phyloP scores from a whole-genome alignment of 1,139 yeast species.

The Suhomyces anneliseae region DNA sequence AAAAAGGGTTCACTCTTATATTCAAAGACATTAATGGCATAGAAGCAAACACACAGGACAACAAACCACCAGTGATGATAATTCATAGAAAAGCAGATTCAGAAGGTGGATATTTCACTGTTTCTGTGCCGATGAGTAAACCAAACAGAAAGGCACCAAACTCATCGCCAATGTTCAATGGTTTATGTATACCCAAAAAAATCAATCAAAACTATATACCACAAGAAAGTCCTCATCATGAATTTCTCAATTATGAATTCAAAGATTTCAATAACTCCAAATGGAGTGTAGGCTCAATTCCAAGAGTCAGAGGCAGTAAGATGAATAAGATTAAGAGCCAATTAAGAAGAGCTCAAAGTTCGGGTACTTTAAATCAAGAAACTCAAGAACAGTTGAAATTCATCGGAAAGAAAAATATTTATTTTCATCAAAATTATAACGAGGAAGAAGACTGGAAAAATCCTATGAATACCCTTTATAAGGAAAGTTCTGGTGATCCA shows the following conservation, averaged over 20 bases:
- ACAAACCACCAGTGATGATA: constrained; percentile 28
- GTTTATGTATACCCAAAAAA: constrained; percentile 28
- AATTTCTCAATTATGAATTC: constrained; percentile 32
- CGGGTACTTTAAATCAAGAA: constrained; percentile 5
- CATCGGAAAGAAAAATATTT: constrained; percentile 21
- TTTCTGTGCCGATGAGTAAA: constrained; percentile 21
- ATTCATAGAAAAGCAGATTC: constrained; percentile 27
- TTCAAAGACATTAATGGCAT: constrained; percentile 34
- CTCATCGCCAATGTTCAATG: constrained; percentile 21
- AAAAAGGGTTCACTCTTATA: constrained; percentile 31
- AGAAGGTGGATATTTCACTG: constrained; percentile 34
- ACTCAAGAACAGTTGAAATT: constrained; percentile 13
- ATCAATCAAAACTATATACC: constrained; percentile 28
- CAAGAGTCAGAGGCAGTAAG: constrained; percentile 28
- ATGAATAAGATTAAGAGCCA: constrained; percentile 13
- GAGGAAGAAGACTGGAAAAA: constrained; percentile 17
- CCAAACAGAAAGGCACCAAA: constrained; percentile 6
- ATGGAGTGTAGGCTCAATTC: constrained; percentile 51
- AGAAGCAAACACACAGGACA: constrained; percentile 18
- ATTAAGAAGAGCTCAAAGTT: constrained; percentile 7
- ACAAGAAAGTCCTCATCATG: constrained; percentile 3
- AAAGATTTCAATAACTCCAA: constrained; percentile 26
- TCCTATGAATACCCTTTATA: constrained; percentile 22
- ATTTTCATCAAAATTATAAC: constrained; percentile 23
- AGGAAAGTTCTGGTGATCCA: constrained; percentile 20